phyloP scores from a whole-genome alignment of 2,329 filamentous ascomycete genomes.

The Ophiostoma piceae region DNA sequence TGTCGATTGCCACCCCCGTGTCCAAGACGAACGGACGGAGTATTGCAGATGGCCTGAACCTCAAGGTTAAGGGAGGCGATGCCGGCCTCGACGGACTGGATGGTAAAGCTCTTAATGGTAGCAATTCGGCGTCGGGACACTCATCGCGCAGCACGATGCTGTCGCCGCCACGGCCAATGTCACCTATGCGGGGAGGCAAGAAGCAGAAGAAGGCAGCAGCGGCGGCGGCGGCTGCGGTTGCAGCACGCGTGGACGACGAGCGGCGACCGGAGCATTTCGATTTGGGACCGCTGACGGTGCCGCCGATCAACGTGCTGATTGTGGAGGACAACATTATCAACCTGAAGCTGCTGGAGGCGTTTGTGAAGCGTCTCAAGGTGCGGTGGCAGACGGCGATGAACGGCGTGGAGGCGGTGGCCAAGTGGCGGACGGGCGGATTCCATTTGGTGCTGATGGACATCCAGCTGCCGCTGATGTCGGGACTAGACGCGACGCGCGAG shows the following conservation, averaged over 20 bases:
- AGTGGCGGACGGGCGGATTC: slow-evolving; percentile 89
- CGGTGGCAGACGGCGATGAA: slow-evolving; percentile 97
- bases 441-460: slow-evolving; percentile 99
- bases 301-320: slow-evolving; percentile 94
- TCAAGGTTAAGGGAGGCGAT: neutral
- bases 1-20: neutral
- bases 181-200: slow-evolving; percentile 38
- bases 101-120: slow-evolving; percentile 13
- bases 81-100: neutral
- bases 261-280: slow-evolving; percentile 42
- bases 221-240: slow-evolving; percentile 27
- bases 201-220: slow-evolving; percentile 35
- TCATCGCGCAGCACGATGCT: neutral
- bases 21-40: neutral
- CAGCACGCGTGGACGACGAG: slow-evolving; percentile 13
- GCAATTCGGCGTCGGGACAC: neutral
- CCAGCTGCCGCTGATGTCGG: slow-evolving; percentile 93
- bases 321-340: slow-evolving; percentile 99
- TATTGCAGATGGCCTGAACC: neutral
- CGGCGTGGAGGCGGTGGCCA: slow-evolving; percentile 83
- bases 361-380: slow-evolving; percentile 93
- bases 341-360: slow-evolving; percentile 83
- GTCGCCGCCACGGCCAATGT: slow-evolving; percentile 44
- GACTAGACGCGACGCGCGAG: slow-evolving; percentile 88
- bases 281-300: slow-evolving; percentile 71